Evolutionary conservation across 768 basidiomycete species (phyloP).

Genomic region (Suillus variegatus): DNA sequence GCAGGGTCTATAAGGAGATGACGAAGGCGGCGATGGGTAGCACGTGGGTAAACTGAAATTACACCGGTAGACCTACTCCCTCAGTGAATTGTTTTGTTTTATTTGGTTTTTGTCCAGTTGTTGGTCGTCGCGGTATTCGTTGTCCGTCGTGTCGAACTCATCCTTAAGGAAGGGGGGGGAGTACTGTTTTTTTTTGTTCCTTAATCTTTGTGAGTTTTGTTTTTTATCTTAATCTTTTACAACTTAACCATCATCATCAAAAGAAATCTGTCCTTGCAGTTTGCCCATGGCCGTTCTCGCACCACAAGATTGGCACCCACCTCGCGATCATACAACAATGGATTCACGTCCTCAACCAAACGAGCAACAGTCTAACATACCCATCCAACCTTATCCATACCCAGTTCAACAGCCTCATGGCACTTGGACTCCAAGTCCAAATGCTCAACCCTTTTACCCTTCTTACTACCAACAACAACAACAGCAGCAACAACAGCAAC

Average conservation of each 20-base stretch:
- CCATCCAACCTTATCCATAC: constrained; percentile 55
- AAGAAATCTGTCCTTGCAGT: background rate
- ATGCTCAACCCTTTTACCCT: constrained; percentile 75
- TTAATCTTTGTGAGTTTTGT: background rate
- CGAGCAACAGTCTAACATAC: constrained; percentile 43
- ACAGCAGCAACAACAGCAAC: constrained; percentile 45
- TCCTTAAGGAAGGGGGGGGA: background rate
- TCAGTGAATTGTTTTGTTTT: background rate
- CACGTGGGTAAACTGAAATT: too few relatives aligned
- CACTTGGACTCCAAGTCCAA: constrained; percentile 66
- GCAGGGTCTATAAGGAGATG: too few relatives aligned
- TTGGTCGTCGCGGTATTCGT: constrained; percentile 6
- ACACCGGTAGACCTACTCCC: too few relatives aligned
- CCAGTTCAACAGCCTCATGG: constrained; percentile 72
- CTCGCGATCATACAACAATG: constrained; percentile 57
- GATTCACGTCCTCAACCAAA: constrained; percentile 57
- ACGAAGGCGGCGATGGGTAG: too few relatives aligned
- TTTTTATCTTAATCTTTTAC: background rate
- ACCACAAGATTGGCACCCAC: constrained; percentile 72
- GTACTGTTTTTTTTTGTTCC: background rate
- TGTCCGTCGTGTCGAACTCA: background rate
- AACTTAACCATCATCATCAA: too few relatives aligned
- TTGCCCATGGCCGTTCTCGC: constrained; percentile 77
- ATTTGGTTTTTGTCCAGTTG: background rate
- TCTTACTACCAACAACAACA: constrained; percentile 70